Percentiles rank a stretch among this genome's conserved stretches.
Conservation (phyloP, 768 basidiomycete species). For the Inosperma sp. region DNA sequence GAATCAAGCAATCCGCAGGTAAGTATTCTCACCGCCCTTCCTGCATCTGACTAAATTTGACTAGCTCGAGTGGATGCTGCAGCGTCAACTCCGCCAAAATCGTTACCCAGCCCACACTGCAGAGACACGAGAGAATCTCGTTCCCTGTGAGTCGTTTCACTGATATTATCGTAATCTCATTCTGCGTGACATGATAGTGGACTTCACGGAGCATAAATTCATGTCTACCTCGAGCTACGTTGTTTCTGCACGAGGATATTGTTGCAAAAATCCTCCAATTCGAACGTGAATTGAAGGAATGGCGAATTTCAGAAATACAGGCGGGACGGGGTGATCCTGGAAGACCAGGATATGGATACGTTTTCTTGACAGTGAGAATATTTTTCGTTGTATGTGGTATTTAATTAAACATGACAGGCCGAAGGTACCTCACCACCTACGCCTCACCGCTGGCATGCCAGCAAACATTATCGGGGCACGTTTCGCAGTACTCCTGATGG, state of each 20-base stretch:
- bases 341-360: conserved; percentile 6
- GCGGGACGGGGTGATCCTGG: conserved; percentile 6
- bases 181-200: not conserved
- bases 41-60: conserved; percentile 1
- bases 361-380: conserved; percentile 5
- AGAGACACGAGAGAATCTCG: conserved; percentile 1
- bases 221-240: not conserved
- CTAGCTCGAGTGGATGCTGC: conserved; percentile 5
- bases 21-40: not conserved
- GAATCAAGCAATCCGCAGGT: not conserved
- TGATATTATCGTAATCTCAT: not conserved
- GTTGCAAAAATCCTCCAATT: conserved; percentile 3
- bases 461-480: conserved; percentile 3
- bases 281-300: conserved; percentile 5
- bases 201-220: not conserved
- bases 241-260: conserved; percentile 8
- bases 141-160: conserved; percentile 6
- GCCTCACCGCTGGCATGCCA: not conserved
- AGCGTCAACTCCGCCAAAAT: conserved; percentile 5
- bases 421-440: not conserved
- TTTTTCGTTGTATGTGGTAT: not conserved
- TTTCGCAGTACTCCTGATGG: not conserved
- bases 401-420: conserved; percentile 1
- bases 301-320: conserved; percentile 3
- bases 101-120: conserved; percentile 4